phyloP scores from a whole-genome alignment of 305 asterid species.

The Rubia peregrina region DNA sequence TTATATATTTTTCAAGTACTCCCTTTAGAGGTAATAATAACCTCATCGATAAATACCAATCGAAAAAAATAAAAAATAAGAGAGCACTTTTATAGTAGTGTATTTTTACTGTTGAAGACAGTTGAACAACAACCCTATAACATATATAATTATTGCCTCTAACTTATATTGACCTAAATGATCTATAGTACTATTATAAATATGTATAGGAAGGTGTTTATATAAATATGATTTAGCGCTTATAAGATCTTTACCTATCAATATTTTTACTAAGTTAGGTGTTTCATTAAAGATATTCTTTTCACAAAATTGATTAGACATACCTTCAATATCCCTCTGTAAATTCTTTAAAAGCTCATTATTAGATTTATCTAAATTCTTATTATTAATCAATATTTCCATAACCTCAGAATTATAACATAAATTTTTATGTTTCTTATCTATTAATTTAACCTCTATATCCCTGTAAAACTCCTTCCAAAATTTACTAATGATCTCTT shows the following conservation, averaged over 20 bases:
- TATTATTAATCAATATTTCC: neutral
- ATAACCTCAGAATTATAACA: neutral
- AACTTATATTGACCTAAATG: neutral
- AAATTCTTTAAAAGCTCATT: neutral
- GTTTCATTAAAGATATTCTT: neutral
- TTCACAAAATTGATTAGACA: neutral
- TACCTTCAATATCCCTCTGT: neutral
- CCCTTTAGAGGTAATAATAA: too few relatives aligned
- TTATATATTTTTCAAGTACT: too few relatives aligned
- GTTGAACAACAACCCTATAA: too few relatives aligned
- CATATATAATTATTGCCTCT: conserved; percentile 6
- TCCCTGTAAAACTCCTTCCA: neutral
- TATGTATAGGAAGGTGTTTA: neutral
- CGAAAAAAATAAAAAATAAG: too few relatives aligned
- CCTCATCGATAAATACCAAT: too few relatives aligned
- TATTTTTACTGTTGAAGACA: too few relatives aligned
- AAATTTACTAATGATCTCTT: neutral
- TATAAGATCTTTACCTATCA: neutral
- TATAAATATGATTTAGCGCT: conserved; percentile 3
- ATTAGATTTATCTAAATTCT: neutral
- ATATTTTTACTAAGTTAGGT: neutral
- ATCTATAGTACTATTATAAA: neutral
- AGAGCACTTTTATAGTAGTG: too few relatives aligned
- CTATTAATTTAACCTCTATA: neutral
- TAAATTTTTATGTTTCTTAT: neutral